Evolutionary conservation across 73 alveolate species (phyloP), one percentile per base, ranked within the genome.

Genomic region (Effrenium voratum): DNA sequence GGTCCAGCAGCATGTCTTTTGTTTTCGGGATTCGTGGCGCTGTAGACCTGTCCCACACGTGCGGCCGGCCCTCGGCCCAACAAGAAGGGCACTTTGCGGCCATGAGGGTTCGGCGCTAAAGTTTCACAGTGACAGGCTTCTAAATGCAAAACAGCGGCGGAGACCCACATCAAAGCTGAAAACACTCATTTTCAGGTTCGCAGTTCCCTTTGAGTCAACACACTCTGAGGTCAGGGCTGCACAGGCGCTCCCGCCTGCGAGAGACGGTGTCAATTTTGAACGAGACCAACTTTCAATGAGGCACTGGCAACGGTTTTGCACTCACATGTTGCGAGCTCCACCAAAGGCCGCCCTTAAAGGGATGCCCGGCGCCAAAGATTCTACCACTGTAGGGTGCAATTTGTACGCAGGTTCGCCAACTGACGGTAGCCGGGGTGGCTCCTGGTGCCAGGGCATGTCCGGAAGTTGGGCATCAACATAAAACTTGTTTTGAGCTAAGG

Each of bases 271-370:
- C 19, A 52, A 52, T 8, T 52, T 12, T 52, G 63, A 52, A 52
- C 26, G 8, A 8, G 19, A 52, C 8, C 63, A 52, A 52, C 63
- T 19, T 12, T 8, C 63, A 52, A 19, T 52, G 41, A 30, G 41
- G 43, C 88, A 77, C 26, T 5, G 43, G 15, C 34, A 77, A 19
- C 1, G 1, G 66, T 77, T 77, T 28, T 44, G 40, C 63, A 6
- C 34, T 75, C 86, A 75, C 36, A 75, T 26, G 36, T 80, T 32
- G 13, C 91, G 68, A 26, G 44, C 40, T 12, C 91, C 91, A 10
- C 91, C 91, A 80, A 80, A 80, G 15, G 30, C 49, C 6, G 72
- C 91, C 72, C 91, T 80, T 47, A 80, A 44, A 72, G 91, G 72
- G 10, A 47, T 46, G 10, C 44, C 8, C 10, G 91, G 72, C 8